phyloP scores from a whole-genome alignment of 495 filamentous ascomycete species.

The Penicillium roqueforti region DNA sequence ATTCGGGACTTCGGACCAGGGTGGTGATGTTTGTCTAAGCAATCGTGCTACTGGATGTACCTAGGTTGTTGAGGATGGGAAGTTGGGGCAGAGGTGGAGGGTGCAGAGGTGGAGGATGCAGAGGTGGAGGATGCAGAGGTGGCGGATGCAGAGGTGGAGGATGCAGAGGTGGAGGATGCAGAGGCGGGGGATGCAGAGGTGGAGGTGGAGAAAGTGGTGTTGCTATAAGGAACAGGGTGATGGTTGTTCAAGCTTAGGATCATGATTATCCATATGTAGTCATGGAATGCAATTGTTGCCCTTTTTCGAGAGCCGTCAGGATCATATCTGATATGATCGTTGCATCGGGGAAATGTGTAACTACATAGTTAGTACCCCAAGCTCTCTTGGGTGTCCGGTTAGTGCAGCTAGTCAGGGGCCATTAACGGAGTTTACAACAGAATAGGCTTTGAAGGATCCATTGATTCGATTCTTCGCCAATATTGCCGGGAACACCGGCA shows the following conservation, averaged over 20 bases:
- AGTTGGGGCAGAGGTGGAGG: too few relatives aligned
- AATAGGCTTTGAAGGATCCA: not conserved
- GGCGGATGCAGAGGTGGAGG: too few relatives aligned
- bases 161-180: too few relatives aligned
- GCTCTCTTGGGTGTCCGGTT: not conserved
- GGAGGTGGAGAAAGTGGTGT: too few relatives aligned
- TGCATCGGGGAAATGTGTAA: not conserved
- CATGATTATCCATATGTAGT: not conserved
- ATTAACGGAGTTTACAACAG: not conserved
- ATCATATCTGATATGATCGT: too few relatives aligned
- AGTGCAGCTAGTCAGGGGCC: not conserved
- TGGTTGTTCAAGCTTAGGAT: too few relatives aligned
- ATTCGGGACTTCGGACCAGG: not conserved
- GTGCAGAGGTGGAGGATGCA: too few relatives aligned
- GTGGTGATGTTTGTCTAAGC: constrained; percentile 3
- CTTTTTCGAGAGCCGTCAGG: not conserved
- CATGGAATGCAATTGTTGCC: not conserved
- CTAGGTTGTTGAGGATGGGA: not conserved
- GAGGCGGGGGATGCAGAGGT: too few relatives aligned
- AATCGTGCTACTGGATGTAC: constrained; percentile 1
- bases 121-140: too few relatives aligned
- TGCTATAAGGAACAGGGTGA: too few relatives aligned
- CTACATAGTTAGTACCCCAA: not conserved
- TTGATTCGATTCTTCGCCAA: not conserved
- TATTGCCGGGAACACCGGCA: not conserved